phyloP scores from a whole-genome alignment of 768 basidiomycete species.

The Gloeopeniophorella convolvens region DNA sequence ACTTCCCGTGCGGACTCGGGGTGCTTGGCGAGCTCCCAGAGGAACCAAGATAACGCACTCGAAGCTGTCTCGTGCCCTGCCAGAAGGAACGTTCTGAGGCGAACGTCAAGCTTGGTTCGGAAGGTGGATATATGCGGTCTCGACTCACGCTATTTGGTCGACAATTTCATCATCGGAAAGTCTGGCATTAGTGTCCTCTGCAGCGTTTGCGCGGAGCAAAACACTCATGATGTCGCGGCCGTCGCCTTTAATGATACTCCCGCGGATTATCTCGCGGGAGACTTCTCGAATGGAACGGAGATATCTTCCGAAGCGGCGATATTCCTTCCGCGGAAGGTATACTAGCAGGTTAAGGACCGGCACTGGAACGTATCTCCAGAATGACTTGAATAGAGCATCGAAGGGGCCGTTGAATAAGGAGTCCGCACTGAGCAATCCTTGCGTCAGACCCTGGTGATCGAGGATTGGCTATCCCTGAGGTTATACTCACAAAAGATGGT shows the following conservation, averaged over 20 bases:
- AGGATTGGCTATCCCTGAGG: no score
- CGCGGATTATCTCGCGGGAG: conserved; percentile 22
- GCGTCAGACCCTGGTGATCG: conserved; percentile 17
- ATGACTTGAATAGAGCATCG: conserved; percentile 19
- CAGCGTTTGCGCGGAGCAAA: conserved; percentile 30
- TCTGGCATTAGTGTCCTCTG: conserved; percentile 25
- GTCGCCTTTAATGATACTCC: conserved; percentile 24
- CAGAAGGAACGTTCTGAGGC: neutral
- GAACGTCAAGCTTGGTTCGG: neutral
- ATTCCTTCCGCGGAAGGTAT: conserved; percentile 27
- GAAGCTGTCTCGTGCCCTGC: conserved; percentile 31
- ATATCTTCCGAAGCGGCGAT: conserved; percentile 26
- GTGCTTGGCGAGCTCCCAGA: conserved; percentile 28
- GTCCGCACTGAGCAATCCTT: conserved; percentile 25
- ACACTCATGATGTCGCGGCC: conserved; percentile 31
- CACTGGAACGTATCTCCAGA: conserved; percentile 28
- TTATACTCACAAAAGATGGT: conserved; percentile 9
- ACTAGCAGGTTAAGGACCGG: conserved; percentile 23
- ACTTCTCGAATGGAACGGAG: conserved; percentile 23
- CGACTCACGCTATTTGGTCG: conserved; percentile 28
- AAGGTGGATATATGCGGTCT: neutral
- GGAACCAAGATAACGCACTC: conserved; percentile 26
- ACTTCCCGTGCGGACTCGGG: conserved; percentile 25
- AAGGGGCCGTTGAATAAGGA: conserved; percentile 21
- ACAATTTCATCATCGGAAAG: conserved; percentile 30